These are phyloP conservation scores for Samsoniella hepiali DNA, from an alignment of 2,329 filamentous ascomycete species.

Conservation along the genomic window DNA sequence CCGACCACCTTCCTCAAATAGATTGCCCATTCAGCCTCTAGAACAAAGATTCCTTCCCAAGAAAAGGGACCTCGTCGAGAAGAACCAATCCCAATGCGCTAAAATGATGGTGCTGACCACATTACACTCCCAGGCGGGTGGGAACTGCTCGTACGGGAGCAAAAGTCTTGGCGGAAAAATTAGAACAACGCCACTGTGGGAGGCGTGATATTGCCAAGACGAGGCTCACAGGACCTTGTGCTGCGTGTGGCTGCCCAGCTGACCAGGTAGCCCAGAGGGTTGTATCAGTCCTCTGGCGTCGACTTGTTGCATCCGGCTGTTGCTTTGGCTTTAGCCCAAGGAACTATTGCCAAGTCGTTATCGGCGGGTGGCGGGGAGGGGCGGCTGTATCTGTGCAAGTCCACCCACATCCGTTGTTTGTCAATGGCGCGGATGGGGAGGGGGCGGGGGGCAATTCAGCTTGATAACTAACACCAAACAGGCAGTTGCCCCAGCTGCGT, in stretches of 20 bases:
- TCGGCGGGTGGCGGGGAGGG: not conserved
- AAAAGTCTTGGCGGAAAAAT: not conserved
- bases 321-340: not conserved
- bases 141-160: not conserved
- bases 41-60: not conserved
- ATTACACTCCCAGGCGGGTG: not conserved
- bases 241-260: slow-evolving; percentile 1
- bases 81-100: not conserved
- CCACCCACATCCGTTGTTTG: not conserved
- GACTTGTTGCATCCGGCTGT: not conserved
- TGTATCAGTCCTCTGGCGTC: not conserved
- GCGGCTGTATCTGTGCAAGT: not conserved
- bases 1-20: not conserved
- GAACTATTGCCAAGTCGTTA: not conserved
- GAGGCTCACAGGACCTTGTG: not conserved
- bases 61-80: not conserved
- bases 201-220: not conserved
- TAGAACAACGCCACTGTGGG: not conserved
- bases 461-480: not conserved
- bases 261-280: not conserved
- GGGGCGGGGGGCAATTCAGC: not conserved
- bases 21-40: not conserved
- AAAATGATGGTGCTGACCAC: not conserved
- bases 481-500: slow-evolving; percentile 3
- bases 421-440: not conserved